Evolutionary conservation across 306 rosid species (phyloP), one percentile per base, ranked within the genome.

Genomic region (Coriaria nepalensis): DNA sequence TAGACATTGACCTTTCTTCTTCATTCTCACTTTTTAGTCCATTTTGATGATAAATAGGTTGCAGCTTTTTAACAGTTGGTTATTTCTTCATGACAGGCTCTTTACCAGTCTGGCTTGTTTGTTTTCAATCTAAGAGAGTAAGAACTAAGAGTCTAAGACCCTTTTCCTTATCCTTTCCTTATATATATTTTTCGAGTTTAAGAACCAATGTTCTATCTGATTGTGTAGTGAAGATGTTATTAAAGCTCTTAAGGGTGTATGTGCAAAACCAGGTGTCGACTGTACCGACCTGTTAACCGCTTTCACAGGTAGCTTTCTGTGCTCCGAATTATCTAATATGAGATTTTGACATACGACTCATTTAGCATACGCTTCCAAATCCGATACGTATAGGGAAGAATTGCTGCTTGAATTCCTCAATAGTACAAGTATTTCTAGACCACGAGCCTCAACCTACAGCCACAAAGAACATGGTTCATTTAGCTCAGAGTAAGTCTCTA

Each of bases 371-470:
- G 5, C 5, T 40, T 50, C 41, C 43, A 6, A n/a, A n/a, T n/a
- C n/a, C n/a, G n/a, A 12, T 15, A 0, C 33, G 11, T 66, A 61
- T 70, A 90, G 98, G 98, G 9, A 83, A 70, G 37, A 90, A 73
- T 43, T 73, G 79, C 68, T 73, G 79, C 55, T 51, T 73, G 40
- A 73, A 53, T 44, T 76, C 92, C 49, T 75, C 98, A 9, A 67
- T 79, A 35, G 67, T 82, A 7, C 77, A 67, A 35, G 56, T 62
- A 3, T 79, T 85, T 62, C 70, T 90, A 56, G 82, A 69, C 11
- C 87, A 85, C 9, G 98, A 90, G 61, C 95, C 94, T 60, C 98
- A 85, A 61, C 64, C 98, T 55, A 62, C 94, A 5, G 77, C 98
- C 38, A 90, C 94, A 10, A 85, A 81, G 75, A 81, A 81, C 79